Evolutionary conservation across 768 basidiomycete genomes (phyloP), one percentile per base, ranked within the genome.

Genomic region (Termitomyces sp.): DNA sequence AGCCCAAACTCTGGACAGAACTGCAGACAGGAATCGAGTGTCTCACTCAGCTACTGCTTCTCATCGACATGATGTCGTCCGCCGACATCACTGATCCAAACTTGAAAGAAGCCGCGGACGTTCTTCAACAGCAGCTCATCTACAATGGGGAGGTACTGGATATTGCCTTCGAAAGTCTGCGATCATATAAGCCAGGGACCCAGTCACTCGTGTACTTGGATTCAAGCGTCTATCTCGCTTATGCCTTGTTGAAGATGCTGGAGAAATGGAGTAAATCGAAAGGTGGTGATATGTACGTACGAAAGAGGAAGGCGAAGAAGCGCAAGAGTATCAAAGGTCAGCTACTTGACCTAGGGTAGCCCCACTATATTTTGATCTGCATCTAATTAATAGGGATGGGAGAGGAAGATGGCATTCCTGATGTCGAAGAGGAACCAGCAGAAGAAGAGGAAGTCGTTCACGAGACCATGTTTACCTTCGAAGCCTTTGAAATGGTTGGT

Each of bases 61-160:
- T 96, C 65, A 87, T 98, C 67, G 95, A 98, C 65, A 73, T 74
- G 46, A 94, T 99, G 87, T 80, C 86, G 32, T 75, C 78, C 45
- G 75, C 80, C 51, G 70, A 76, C 27, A 74, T 78, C 41, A 65
- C 65, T 43, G 82, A 85, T 43, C 68, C 78, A 16, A 62, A 64
- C 7, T 57, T 93, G 60, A 74, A 76, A 43, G 93, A 96, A 35
- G 87, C 89, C 25, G 90, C 95, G 48, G 85, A 85, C 54, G 75
- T 88, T 19, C 77, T 98, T 1, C 91, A 94, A 64, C 85, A 93
- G 61, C 92, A 97, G 69, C 77, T 99, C 25, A 89, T 98, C 65
- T 98, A 98, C 75, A 95, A 95, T 64, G 95, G 92, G 34, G 94
- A 98, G 61, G 86, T 95, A 17, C 84, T 98, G 53, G 95, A 98